Evolutionary conservation across 2,329 filamentous ascomycete genomes (phyloP), one percentile per base, ranked within the genome.

Genomic region (Penicillium sp.): DNA sequence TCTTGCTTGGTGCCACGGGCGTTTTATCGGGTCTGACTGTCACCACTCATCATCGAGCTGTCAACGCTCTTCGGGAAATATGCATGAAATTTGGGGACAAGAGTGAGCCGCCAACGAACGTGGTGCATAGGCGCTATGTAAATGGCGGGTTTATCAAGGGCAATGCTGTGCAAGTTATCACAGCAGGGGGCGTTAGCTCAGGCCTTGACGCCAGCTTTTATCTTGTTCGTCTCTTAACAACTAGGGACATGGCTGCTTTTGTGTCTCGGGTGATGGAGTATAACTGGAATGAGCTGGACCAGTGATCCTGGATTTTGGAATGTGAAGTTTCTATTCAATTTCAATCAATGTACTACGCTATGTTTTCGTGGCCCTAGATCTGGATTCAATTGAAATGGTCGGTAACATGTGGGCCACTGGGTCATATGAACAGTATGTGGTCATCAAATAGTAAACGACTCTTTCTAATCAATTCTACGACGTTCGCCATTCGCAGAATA

Each of bases 141-240:
- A 64, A 71, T 48, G 65, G 65, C 0, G 67, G 67, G 8, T 43
- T 55, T 13, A 16, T 68, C 19, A 57, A 58, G 16, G 61, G 64
- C 7, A 83, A 84, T 63, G 84, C 85, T 22, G 79, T 88, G 76
- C 79, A 91, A 66, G 88, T 96, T 67, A 88, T 97, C 72, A 96
- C 92, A 65, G 85, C 86, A 67, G 91, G 91, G 68, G 92, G 92
- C 66, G 83, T 92, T 68, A 89, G 88, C 74, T 88, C 89, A 78
- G 92, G 92, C 74, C 82, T 96, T 58, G 92, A 96, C 82, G 92
- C 92, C 58, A 84, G 89, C 68, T 80, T 96, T 80, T 95, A 96
- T 81, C 83, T 96, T 74, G 88, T 96, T 76, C 90, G 89, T 77
- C 91, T 92, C 68, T 80, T 96, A 76, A 91, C 94, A 53, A 90